Percentiles rank a stretch among this genome's conserved stretches.
Conservation (phyloP, 176 grass and related monocot genomes). For the Oryza glumipatula region DNA sequence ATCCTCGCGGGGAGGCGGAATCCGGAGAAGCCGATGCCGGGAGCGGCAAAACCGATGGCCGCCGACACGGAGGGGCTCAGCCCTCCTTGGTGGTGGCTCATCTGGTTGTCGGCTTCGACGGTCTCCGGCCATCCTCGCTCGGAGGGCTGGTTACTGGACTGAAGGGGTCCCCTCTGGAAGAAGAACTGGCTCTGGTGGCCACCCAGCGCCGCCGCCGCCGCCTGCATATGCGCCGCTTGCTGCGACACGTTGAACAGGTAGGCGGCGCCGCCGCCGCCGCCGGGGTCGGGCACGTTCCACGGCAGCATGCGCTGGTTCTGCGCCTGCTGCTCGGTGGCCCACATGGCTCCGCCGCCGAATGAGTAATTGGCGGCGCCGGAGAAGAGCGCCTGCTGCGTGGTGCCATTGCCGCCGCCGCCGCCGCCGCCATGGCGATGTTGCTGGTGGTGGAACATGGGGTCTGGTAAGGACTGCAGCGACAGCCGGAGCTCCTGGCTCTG, state of each 20-base stretch:
- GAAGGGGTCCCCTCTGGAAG: conserved; percentile 98
- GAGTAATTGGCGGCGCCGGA: conserved; percentile 54
- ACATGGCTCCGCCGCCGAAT: conserved; percentile 58
- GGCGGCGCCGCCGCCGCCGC: conserved; percentile 27
- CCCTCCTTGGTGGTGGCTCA: conserved; percentile 53
- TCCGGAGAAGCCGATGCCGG: conserved; percentile 72
- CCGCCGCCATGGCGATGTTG: conserved; percentile 50
- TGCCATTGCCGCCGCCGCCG: conserved; percentile 7
- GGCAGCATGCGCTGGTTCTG: conserved; percentile 65
- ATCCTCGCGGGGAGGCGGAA: conserved; percentile 84
- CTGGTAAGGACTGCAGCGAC: conserved; percentile 85
- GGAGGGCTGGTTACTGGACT: conserved; percentile 99
- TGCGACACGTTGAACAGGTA: conserved; percentile 73
- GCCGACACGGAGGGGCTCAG: conserved; percentile 48
- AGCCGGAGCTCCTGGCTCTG: conserved; percentile 85
- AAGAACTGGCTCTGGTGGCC: conserved; percentile 77
- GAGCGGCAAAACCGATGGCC: conserved; percentile 59
- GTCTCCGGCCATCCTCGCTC: conserved; percentile 84
- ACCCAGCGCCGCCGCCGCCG: conserved; percentile 44
- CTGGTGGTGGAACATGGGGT: conserved; percentile 72
- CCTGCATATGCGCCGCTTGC: conserved; percentile 72
- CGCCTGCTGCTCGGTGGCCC: conserved; percentile 69
- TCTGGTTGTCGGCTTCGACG: conserved; percentile 62
- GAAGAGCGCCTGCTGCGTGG: conserved; percentile 50
- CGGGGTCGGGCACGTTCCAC: conserved; percentile 71